Evolutionary conservation across 2,329 filamentous ascomycete genomes (phyloP), one percentile per base, ranked within the genome.

Genomic region (Neonectria hederae): DNA sequence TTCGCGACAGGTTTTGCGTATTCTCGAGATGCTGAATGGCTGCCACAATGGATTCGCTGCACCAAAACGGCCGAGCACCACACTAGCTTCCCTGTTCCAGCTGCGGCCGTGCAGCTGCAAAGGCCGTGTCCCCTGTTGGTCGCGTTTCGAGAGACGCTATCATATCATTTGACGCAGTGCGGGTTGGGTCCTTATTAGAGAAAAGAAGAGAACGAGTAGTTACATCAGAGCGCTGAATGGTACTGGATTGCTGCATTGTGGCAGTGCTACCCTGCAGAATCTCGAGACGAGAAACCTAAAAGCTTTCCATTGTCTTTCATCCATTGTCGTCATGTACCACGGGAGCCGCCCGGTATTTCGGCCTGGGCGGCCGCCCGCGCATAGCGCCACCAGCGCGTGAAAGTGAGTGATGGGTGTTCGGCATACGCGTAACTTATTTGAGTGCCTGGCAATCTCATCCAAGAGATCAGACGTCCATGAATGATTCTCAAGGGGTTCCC

Each of bases 281-380:
- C 28, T 30, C 26, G 10, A 28, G 24, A 8, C 24, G 6, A 48
- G 35, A 38, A 59, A 46, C 19, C 28, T 21, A 21, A 35, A 57
- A n/a, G 30, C 54, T 62, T n/a, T 38, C 14, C 9, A 11, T 17
- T n/a, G 14, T n/a, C 35, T 38, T 38, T 57, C 59, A 62, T 46
- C 59, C 54, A 14, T 62, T 57, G 59, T 57, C 59, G 59, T 62
- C 59, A 62, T 62, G 46, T 30, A 7, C 46, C 49, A 45, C 24
- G 26, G 49, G 24, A 42, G 32, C 48, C n/a, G n/a, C 11, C 17
- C 19, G 11, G n/a, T 32, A 28, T 51, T 38, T 56, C 45, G 54
- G 54, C 54, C 54, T 40, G 40, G 28, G 54, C 59, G 53, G 54
- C 59, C 54, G 59, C 59, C 38, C 28, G 40, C 59, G 26, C 49